Evolutionary conservation across 225 moss, liverwort and hornwort genomes (phyloP), one percentile per base, ranked within the genome.

Genomic region (Bryum argenteum): DNA sequence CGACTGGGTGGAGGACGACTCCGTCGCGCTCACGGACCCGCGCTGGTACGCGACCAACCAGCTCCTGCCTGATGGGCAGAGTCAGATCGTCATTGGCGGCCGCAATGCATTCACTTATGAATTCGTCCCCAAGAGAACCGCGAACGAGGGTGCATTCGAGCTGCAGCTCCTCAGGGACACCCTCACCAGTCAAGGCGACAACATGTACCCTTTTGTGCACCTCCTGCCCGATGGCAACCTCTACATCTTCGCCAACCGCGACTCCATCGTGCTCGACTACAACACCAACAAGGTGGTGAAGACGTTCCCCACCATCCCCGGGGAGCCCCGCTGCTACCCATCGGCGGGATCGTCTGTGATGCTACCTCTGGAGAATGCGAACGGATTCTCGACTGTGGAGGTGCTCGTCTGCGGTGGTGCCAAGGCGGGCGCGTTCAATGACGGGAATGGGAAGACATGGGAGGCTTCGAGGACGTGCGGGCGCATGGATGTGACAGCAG

Each of bases 381-480:
- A 55, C 33, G 80, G 71, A 18, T 84, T 84, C 48, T 16, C 65
- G 44, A 19, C 61, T 1, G 85, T 28, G 3, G 78, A 81, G 69
- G 70, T 85, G 0, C 78, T 84, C 10, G 2, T 81, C 16, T 84
- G 84, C 75, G 84, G 84, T 0, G 84, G 84, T 1, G 55, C 81
- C 0, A 0, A 11, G 16, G 54, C 62, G 2, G 80, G 77, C 11
- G 75, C 81, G 0, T 75, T 1, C 64, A 0, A 1, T 0, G 26
- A 79, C 37, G 0, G 11, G 0, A 12, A 80, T 17, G 52, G 67
- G 0, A 50, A 52, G 1, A 54, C 71, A 0, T 72, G 76, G 81
- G 22, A 86, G 6, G 88, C 93, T 1, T 89, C 93, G 1, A 26
- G 42, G n/a, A 89, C 85, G 1, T 96, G 96, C 52, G 96, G 96